Base-by-base conservation (phyloP, 2,329 filamentous ascomycete species). In the Penicillium sp. region DNA sequence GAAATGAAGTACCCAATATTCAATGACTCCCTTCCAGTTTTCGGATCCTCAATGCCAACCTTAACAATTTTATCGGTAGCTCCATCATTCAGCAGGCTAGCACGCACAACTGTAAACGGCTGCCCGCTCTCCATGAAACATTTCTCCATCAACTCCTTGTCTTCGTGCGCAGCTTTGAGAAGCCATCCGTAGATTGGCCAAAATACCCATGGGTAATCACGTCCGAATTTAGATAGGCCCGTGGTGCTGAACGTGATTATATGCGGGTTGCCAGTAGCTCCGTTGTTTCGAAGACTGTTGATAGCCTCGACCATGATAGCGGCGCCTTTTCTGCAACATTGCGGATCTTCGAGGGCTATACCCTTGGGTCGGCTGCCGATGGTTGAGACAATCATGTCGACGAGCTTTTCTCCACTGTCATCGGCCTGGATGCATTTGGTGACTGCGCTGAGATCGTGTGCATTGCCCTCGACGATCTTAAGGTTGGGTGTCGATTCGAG, bases 391-490 rank as follows among this genome's bases (percentile, higher is more conserved):
- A 84, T 77, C 8, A 72, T 68, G 57, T 77, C 73, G 25, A 78
- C 78, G 1, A 64, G 56, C 22, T 54, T 55, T 27, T 62, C 64
- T 23, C 40, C 40, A 18, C 27, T 37, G 3, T 49, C 44, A 14
- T 61, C 53, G 0, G 66, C 57, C 20, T 64, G 63, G n/a, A 73
- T 61, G 20, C 75, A 69, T 15, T 68, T 54, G 35, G 75, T 72
- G 18, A 83, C 75, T 20, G 72, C 71, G 3, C 62, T 52, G 31
- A 73, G 37, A 58, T 81, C 73, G 47, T 75, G 76, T 25, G 76
- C 75, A 60, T 79, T 73, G 57, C 82, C 82, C 59, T 75, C 37
- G 54, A 80, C 68, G 53, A 83, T 77, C 54, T 73, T 79, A 31
- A 84, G 76, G 52, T 79, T 66, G 12, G 60, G 57, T 7, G 29